phyloP scores from a whole-genome alignment of 1,284 basidiomycete species.

The Agaricales sp. region DNA sequence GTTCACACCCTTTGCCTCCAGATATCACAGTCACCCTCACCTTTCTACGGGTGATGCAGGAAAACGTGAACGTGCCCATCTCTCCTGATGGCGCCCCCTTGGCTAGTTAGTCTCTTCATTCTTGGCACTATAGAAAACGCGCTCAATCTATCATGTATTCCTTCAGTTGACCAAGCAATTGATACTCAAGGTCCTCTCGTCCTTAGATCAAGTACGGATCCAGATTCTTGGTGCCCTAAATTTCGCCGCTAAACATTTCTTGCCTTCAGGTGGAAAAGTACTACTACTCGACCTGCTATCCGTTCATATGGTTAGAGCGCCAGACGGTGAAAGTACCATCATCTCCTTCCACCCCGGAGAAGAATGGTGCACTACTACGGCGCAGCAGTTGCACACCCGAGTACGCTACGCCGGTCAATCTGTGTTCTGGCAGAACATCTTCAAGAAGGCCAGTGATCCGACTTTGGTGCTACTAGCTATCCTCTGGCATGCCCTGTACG shows the following conservation, averaged over 20 bases:
- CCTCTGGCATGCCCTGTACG: constrained; percentile 45
- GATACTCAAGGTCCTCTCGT: constrained; percentile 29
- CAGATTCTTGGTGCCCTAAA: no score
- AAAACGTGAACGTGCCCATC: background rate
- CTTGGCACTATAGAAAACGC: no score
- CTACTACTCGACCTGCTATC: constrained; percentile 13
- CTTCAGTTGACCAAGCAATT: constrained; percentile 21
- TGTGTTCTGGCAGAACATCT: constrained; percentile 47
- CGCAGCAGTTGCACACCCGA: constrained; percentile 27
- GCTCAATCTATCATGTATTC: constrained; percentile 3
- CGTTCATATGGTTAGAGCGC: constrained; percentile 10
- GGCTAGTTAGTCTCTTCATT: constrained; percentile 4
- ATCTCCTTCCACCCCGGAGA: constrained; percentile 13
- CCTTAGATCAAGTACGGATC: constrained; percentile 21
- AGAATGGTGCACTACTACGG: constrained; percentile 22
- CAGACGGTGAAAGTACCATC: constrained; percentile 9
- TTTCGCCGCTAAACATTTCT: no score
- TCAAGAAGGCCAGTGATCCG: constrained; percentile 30
- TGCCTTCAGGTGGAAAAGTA: constrained; percentile 10
- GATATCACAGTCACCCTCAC: constrained; percentile 43
- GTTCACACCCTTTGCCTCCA: constrained; percentile 12
- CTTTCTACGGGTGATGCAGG: constrained; percentile 24
- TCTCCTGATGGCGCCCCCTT: background rate
- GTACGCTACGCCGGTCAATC: constrained; percentile 33
- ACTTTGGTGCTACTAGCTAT: constrained; percentile 39